These are phyloP conservation scores for Aspergillus bertholletiae DNA, from an alignment of 495 filamentous ascomycete genomes.

Conservation along the genomic window DNA sequence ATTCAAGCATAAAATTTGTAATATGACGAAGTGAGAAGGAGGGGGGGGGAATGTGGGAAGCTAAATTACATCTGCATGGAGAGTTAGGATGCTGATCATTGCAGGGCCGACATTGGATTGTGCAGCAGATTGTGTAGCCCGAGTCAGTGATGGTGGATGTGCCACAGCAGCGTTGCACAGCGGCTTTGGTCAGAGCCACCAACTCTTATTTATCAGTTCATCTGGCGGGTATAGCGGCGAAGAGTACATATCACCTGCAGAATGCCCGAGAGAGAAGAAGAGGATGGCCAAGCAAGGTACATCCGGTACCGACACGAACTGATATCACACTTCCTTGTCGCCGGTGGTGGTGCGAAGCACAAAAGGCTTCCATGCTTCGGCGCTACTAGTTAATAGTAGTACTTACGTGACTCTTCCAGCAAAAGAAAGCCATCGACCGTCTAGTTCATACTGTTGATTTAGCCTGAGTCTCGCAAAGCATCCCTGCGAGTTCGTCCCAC, in stretches of 20 bases:
- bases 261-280: neutral
- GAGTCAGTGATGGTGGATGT: neutral
- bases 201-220: neutral
- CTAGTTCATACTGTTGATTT: neutral
- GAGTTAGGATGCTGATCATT: neutral
- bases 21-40: neutral
- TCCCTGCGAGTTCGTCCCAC: constrained; percentile 1
- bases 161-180: neutral
- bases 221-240: constrained; percentile 1
- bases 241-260: constrained; percentile 7
- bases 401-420: no score
- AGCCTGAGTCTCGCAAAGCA: neutral
- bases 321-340: constrained; percentile 4
- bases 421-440: neutral
- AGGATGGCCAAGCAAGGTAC: constrained; percentile 4
- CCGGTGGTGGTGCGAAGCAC: neutral
- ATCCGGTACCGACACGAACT: neutral
- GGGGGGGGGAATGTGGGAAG: no score
- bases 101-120: neutral
- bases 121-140: neutral
- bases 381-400: no score
- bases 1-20: neutral
- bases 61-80: neutral
- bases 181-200: neutral
- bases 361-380: neutral